Base-by-base conservation (phyloP, 129 eudicot species). In the Pseudognaphalium luteoalbum region DNA sequence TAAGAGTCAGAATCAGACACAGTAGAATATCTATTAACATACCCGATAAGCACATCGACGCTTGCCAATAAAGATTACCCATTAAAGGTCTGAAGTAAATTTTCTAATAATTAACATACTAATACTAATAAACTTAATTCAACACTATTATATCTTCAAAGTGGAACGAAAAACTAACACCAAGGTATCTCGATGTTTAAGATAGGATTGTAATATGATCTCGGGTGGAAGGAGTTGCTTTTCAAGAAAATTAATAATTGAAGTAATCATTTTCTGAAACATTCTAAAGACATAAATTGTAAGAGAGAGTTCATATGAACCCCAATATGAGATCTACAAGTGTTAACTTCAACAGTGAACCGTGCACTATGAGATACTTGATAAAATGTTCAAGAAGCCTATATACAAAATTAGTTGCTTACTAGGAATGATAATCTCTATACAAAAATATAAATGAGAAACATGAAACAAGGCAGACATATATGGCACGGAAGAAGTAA, bases 291-390 rank as follows among this genome's bases (percentile, higher is more conserved):
- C 3, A 34, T 4, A 35, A n/a, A 66, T 66, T 35, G 22, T 35
- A 3, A 17, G 7, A 35, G 29, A 51, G 34, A 2, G 51, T 66
- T 66, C 71, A 66, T 16, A 66, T 2, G 76, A 56, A 72, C 66
- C n/a, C 41, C 29, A 29, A 71, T 32, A 71, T 71, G 19, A 52
- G 30, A 34, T 66, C 12, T 66, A 66, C 47, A 66, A n/a, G 50
- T 34, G 16, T 6, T 10, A 6, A 65, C 42, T 9, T 15, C 28
- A 66, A 19, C 20, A 33, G 44, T 66, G 71, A 14, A 63, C 19
- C 41, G 30, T 25, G 30, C 30, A 29, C 17, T 22, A 6, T 12
- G 33, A 61, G 12, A 63, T 63, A n/a, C 21, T 17, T 4, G 60
- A 17, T 17, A 54, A 54, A 1, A 54, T 54, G 22, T 54, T 1